Conservation (phyloP, 1,284 basidiomycete species). For the Malassezia restricta region DNA sequence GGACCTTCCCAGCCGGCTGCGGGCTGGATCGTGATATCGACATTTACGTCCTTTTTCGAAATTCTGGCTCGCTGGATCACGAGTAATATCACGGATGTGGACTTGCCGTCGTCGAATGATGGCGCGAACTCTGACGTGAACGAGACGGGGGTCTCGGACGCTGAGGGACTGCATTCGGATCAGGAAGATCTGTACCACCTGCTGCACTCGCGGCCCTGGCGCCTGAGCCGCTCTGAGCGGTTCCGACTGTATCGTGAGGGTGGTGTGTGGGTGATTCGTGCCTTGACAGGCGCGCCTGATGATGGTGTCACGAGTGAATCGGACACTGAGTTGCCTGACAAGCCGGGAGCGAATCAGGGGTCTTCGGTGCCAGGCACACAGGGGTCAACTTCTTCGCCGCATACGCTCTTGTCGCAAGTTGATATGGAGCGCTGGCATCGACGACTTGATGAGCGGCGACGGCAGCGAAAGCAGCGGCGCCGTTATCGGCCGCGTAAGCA, state of each 20-base stretch:
- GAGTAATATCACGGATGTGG: slow-evolving; percentile 39
- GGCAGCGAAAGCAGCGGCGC: not conserved
- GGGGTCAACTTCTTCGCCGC: not conserved
- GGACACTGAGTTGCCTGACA: slow-evolving; percentile 1
- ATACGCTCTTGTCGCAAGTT: not conserved
- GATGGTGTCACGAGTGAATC: not conserved
- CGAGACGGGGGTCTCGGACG: slow-evolving; percentile 8
- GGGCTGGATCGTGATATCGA: slow-evolving; percentile 68
- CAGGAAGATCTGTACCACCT: slow-evolving; percentile 6
- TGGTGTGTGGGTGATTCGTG: slow-evolving; percentile 31
- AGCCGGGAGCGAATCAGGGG: not conserved
- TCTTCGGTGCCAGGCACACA: not conserved
- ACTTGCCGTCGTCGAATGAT: slow-evolving; percentile 17
- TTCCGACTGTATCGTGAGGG: slow-evolving; percentile 17
- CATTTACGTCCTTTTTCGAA: slow-evolving; percentile 53
- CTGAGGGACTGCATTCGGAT: slow-evolving; percentile 8
- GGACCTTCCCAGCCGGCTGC: slow-evolving; percentile 58
- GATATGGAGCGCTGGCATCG: slow-evolving; percentile 9
- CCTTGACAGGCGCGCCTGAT: slow-evolving; percentile 27
- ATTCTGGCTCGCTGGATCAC: slow-evolving; percentile 42
- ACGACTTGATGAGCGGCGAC: slow-evolving; percentile 4
- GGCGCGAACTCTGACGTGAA: slow-evolving; percentile 13
- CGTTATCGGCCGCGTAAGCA: not conserved
- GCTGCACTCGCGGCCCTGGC: slow-evolving; percentile 16
- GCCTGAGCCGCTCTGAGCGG: slow-evolving; percentile 10